Evolutionary conservation across 2,329 filamentous ascomycete species (phyloP), one percentile per base, ranked within the genome.

Genomic region (Aspergillus hiratsukae): DNA sequence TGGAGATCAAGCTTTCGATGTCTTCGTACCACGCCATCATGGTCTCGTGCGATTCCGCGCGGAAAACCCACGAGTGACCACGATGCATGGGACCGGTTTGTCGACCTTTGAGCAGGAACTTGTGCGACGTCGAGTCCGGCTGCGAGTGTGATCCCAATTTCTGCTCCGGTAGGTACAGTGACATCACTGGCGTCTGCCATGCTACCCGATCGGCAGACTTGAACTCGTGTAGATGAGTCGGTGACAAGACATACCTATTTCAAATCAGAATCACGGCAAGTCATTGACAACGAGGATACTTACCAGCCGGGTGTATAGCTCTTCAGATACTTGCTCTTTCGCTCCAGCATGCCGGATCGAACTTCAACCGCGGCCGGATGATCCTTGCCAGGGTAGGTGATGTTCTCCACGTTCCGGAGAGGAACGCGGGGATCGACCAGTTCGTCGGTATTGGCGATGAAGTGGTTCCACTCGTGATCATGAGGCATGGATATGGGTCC

Each of bases 281-380:
- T 29, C 3, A 41, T 8, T 11, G 41, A 14, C 23, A 19, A 25
- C 14, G 10, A 11, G 27, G 9, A 31, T 14, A 78, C 87, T 76
- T 79, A 93, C 92, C 93, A 97, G 69, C 93, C 93, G 27, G 91
- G 89, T 7, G 92, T 94, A 73, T 97, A 97, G 72, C 92, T 97
- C 80, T 97, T 97, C 59, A 99, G 79, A 69, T 97, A 99, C 72
- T 97, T 99, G 83, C 91, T 96, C 85, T 97, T 97, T 64, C 94
- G 88, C 78, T 99, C 94, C 37, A 99, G 80, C 75, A 97, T 86
- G 2, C 94, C 94, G 21, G 91, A 90, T 58, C 92, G 83, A 53
- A 99, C 89, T 73, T 97, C 93, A 59, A 89, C 80, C 71, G 81
- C 90, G 74, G 90, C 85, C 59, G 89, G 86, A 72, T 96, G 89